phyloP scores from a whole-genome alignment of 1,284 basidiomycete species.

The Irpex rosettiformis region DNA sequence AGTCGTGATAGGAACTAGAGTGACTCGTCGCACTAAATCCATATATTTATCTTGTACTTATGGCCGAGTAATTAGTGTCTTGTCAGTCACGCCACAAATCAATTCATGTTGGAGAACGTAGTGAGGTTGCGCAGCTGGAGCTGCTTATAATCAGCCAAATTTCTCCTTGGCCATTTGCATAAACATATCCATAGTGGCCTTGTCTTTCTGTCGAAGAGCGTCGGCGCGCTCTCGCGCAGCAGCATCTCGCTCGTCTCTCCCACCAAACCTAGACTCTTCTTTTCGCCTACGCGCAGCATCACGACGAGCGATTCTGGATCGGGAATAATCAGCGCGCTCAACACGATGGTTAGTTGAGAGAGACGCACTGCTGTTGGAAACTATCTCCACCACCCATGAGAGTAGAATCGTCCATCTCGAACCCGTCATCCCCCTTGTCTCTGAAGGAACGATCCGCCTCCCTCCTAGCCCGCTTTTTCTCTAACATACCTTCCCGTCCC shows the following conservation, averaged over 20 bases:
- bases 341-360: background rate
- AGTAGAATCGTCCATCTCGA: slow-evolving; percentile 65
- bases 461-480: slow-evolving; percentile 67
- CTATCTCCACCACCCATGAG: slow-evolving; percentile 73
- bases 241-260: slow-evolving; percentile 44
- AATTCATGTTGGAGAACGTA: background rate
- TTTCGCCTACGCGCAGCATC: slow-evolving; percentile 59
- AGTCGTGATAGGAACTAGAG: background rate
- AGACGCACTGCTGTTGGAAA: slow-evolving; percentile 63
- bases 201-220: slow-evolving; percentile 66
- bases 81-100: background rate
- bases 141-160: slow-evolving; percentile 46
- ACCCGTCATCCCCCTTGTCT: slow-evolving; percentile 68
- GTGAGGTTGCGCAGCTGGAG: background rate
- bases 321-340: background rate
- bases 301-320: slow-evolving; percentile 57
- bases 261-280: slow-evolving; percentile 42
- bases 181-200: slow-evolving; percentile 83
- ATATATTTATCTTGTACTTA: slow-evolving; percentile 1
- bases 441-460: slow-evolving; percentile 64
- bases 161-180: slow-evolving; percentile 69
- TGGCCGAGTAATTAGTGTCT: background rate
- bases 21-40: no score
- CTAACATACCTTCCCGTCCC: slow-evolving; percentile 69
- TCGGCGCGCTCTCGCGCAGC: slow-evolving; percentile 49